Evolutionary conservation across 2,329 filamentous ascomycete species (phyloP).

Genomic region (Apiospora sp.): DNA sequence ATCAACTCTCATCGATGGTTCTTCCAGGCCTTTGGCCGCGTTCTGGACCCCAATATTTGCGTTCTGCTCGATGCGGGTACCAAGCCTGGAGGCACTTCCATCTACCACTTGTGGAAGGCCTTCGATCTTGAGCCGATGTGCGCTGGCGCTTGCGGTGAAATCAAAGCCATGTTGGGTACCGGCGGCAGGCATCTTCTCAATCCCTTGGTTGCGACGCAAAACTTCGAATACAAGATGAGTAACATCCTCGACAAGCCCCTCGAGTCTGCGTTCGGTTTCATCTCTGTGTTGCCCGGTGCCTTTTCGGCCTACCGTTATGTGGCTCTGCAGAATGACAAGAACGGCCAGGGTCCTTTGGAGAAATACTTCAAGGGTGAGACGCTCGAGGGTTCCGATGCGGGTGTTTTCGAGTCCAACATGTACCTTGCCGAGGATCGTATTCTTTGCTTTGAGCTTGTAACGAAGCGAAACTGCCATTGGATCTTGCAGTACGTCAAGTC

Average conservation of each 20-base stretch:
- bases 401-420: conserved; percentile 98
- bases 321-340: conserved; percentile 94
- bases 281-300: conserved; percentile 94
- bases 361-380: conserved; percentile 99
- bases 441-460: conserved; percentile 96
- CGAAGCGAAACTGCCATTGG: conserved; percentile 97
- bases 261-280: conserved; percentile 97
- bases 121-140: conserved; percentile 99
- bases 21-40: conserved; percentile 93
- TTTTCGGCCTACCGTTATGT: conserved; percentile 96
- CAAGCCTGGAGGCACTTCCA: conserved; percentile 89
- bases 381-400: conserved; percentile 92
- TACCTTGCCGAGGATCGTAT: conserved; percentile 91
- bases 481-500: conserved; percentile 98
- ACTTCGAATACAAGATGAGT: conserved; percentile 99
- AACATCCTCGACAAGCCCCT: conserved; percentile 98
- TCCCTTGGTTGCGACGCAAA: conserved; percentile 93
- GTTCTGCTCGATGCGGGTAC: conserved; percentile 96
- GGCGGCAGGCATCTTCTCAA: conserved; percentile 86
- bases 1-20: conserved; percentile 99
- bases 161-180: conserved; percentile 94
- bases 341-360: conserved; percentile 91
- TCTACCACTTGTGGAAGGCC: conserved; percentile 98
- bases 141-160: conserved; percentile 95
- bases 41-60: conserved; percentile 95